A percentile compares a stretch with the other conserved stretches of the same genome.
Evolutionary conservation across 441 rosid species (phyloP).

Genomic region (Eutrema salsugineum): DNA sequence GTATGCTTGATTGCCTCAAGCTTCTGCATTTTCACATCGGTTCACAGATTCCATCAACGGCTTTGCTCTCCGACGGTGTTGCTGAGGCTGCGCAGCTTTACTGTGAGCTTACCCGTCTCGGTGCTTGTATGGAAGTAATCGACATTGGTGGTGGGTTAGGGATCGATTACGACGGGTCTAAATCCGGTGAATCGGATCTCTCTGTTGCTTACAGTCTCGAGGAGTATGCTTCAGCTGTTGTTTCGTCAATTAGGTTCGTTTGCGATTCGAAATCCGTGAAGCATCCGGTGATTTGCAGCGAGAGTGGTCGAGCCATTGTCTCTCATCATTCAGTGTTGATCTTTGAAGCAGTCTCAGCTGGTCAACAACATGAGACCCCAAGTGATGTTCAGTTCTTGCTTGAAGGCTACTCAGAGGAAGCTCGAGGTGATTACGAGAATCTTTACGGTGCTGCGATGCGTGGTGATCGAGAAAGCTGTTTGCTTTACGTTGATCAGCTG

Average conservation of each 20-base stretch:
- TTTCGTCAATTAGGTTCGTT: slow-evolving; percentile 55
- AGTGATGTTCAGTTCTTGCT: slow-evolving; percentile 46
- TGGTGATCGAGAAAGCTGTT: slow-evolving; percentile 69
- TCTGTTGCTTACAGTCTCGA: slow-evolving; percentile 79
- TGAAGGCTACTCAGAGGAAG: slow-evolving; percentile 60
- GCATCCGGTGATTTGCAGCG: slow-evolving; percentile 87
- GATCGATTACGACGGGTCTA: slow-evolving; percentile 93
- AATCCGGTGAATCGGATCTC: slow-evolving; percentile 72
- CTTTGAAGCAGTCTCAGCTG: slow-evolving; percentile 77
- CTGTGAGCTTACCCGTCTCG: slow-evolving; percentile 79
- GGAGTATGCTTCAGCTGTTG: slow-evolving; percentile 88
- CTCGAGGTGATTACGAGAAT: slow-evolving; percentile 47
- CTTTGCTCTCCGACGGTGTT: slow-evolving; percentile 72
- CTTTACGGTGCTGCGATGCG: slow-evolving; percentile 47
- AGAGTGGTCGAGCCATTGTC: slow-evolving; percentile 91
- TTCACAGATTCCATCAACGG: slow-evolving; percentile 88
- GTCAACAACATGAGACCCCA: slow-evolving; percentile 32
- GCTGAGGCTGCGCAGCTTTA: slow-evolving; percentile 91
- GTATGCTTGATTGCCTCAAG: slow-evolving; percentile 89
- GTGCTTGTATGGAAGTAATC: slow-evolving; percentile 74
- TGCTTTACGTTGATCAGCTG: slow-evolving; percentile 63
- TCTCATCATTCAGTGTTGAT: slow-evolving; percentile 87
- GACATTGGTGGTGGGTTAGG: slow-evolving; percentile 96
- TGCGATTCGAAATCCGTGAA: slow-evolving; percentile 74
- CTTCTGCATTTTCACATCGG: slow-evolving; percentile 95